Base-by-base conservation (phyloP, 805 yeast species). In the Teunomyces lycoperdinae region DNA sequence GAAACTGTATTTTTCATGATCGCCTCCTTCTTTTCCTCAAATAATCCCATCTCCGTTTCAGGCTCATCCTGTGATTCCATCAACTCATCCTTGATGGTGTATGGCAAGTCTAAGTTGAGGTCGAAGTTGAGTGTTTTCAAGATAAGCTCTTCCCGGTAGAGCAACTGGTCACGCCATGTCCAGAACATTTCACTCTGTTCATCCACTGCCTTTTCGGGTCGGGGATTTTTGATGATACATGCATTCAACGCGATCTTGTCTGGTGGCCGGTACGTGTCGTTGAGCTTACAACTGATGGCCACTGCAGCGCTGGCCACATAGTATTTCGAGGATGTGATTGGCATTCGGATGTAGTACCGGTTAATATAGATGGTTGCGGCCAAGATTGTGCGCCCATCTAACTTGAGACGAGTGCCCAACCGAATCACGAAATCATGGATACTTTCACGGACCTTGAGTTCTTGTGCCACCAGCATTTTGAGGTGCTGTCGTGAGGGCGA, bases 91-190 rank as follows among this genome's bases (percentile, higher is more conserved):
- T 63, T 51, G 13, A 68, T 54, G 14, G 58, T 58, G 52, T 73
- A 73, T 3, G 78, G 78, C 36, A 70, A 64, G n/a, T 63, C 67
- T 6, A 71, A 50, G 46, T 63, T 64, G 39, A 73, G 55, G 50
- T 73, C 78, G 40, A 73, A 73, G 47, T 72, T 70, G 31, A 73
- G 59, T 31, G 63, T 56, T 51, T 66, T 65, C 17, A 73, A 55
- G 9, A 73, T 64, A 35, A 73, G 57, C 56, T 73, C 78, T 53
- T 73, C 78, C 32, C 78, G 54, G 50, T 64, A 73, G 38, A 73
- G 54, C 8, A 73, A 57, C 55, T 73, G 77, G 56, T 73, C 78
- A 29, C 76, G 47, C 77, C 77, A 73, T 38, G 62, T 62, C 78
- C 78, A 73, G 54, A 71, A 73, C 43, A 64, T 48, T 16, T 66